Evolutionary conservation across 2,329 filamentous ascomycete genomes (phyloP), one percentile per base, ranked within the genome.

Genomic region (Fusarium xyrophilum): DNA sequence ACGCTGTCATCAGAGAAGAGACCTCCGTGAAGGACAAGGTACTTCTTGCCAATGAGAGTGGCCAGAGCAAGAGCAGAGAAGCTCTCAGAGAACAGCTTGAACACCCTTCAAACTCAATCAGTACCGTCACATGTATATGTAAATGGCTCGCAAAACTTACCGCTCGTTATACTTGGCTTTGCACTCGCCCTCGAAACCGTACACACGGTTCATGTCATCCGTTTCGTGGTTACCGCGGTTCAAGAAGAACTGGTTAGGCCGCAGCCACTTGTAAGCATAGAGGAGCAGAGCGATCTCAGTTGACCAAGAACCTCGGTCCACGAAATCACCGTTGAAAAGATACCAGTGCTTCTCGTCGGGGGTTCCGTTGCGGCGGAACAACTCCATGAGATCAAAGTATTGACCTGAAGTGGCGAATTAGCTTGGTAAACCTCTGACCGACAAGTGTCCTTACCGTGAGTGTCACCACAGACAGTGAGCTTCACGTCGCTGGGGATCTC

Each of bases 171-270:
- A 99, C 82, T 99, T 99, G 73, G 93, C 93, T 80, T 95, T 96
- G 84, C 96, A 98, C 79, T 99, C 96, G 76, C 96, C 96, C 80
- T 99, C 96, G 75, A 99, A 99, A 21, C 96, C 96, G 77, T 99
- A 99, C 56, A 96, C 94, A 71, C 93, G 89, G 84, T 99, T 99
- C 96, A 99, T 99, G 80, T 97, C 95, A 78, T 98, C 95, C 50
- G 96, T 98, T 82, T 99, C 96, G 81, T 99, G 96, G 81, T 99
- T 99, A 73, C 96, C 96, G 66, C 96, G 89, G 84, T 99, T 99
- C 69, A 99, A 84, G 87, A 97, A 98, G 85, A 99, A 95, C 56
- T 85, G 88, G 43, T 89, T 87, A 11, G 96, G 96, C 56, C 92
- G 89, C 74, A 98, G 81, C 95, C 93, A 97, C 83, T 99, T 99